Evolutionary conservation across 306 rosid species (phyloP).

Genomic region (Delonix regia): DNA sequence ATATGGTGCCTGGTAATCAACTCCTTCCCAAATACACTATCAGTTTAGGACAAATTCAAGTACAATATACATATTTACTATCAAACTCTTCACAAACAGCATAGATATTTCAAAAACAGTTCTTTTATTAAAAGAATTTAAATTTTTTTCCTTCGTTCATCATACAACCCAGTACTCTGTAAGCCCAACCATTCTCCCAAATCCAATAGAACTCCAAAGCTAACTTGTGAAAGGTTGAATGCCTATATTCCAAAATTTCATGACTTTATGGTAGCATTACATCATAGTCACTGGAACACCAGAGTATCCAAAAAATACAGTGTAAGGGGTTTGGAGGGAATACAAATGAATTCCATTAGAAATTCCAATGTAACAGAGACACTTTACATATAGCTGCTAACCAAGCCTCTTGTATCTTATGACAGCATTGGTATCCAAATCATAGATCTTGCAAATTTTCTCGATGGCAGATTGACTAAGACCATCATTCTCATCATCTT

Average conservation of each 20-base stretch:
- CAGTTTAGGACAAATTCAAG: no score
- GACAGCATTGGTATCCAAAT: constrained; percentile 65
- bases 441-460: constrained; percentile 69
- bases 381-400: constrained; percentile 20
- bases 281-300: not conserved
- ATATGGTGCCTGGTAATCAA: no score
- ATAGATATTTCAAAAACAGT: not conserved
- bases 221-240: not conserved
- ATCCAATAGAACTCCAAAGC: not conserved
- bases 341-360: not conserved
- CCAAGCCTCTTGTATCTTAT: constrained; percentile 54
- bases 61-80: no score
- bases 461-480: constrained; percentile 52
- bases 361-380: not conserved
- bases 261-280: not conserved
- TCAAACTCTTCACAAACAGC: not conserved
- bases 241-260: not conserved
- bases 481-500: constrained; percentile 39
- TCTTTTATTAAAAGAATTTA: not conserved
- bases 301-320: not conserved
- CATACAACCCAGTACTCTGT: not conserved
- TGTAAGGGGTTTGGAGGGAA: not conserved
- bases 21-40: no score
- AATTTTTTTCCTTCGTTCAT: not conserved
- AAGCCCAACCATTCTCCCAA: not conserved